Evolutionary conservation across 441 rosid genomes (phyloP).

Genomic region (Mallotus japonicus): DNA sequence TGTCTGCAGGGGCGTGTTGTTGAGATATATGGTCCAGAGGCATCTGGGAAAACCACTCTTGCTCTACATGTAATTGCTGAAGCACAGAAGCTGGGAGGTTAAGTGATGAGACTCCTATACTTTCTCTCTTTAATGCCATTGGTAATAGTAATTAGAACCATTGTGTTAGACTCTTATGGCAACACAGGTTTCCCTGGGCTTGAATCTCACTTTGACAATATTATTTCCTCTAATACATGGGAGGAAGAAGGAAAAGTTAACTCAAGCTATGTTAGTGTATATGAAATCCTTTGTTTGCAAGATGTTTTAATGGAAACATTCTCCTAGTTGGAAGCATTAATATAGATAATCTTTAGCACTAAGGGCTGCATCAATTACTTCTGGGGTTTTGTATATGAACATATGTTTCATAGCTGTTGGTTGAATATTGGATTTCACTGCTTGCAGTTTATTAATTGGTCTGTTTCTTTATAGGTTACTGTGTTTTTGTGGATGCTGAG

Average conservation of each 20-base stretch:
- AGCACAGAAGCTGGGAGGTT: slow-evolving; percentile 97
- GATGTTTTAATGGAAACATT: not conserved
- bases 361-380: not conserved
- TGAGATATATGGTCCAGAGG: slow-evolving; percentile 98
- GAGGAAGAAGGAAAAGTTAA: not conserved
- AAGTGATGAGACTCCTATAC: slow-evolving; percentile 8
- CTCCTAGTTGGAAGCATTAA: not conserved
- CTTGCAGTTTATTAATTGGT: slow-evolving; percentile 12
- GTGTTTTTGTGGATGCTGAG: slow-evolving; percentile 95
- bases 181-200: not conserved
- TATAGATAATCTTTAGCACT: not conserved
- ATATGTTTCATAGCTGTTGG: not conserved
- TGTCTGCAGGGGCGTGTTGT: slow-evolving; percentile 84
- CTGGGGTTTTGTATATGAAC: not conserved
- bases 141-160: not conserved
- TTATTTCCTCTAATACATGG: not conserved
- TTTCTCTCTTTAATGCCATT: not conserved
- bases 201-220: slow-evolving; percentile 4
- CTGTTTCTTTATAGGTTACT: slow-evolving; percentile 54
- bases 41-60: slow-evolving; percentile 97
- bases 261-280: not conserved
- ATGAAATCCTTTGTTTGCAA: not conserved
- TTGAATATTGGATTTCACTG: not conserved
- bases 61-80: slow-evolving; percentile 95
- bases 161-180: not conserved